Base-by-base conservation (phyloP, 2,329 filamentous ascomycete species). In the Periconia sp. region DNA sequence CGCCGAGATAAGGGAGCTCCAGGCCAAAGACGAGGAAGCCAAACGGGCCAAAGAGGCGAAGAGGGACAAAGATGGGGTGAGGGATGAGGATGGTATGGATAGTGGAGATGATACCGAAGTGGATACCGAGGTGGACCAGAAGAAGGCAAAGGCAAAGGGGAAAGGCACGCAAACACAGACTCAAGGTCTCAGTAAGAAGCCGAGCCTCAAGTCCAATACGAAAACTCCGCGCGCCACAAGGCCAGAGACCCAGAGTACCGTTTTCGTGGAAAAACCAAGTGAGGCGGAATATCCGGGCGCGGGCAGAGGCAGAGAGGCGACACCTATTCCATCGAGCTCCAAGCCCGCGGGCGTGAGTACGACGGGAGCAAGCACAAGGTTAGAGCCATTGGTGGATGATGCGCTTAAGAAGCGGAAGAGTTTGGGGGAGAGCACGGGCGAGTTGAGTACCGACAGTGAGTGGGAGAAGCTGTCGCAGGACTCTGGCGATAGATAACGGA, bases 401-500 rank as follows among this genome's bases (percentile, higher is more conserved):
- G 75, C 74, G 44, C 31, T 79, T 57, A 76, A 75, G 69, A 79
- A 79, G 68, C 73, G 77, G 54, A 73, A 66, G 64, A 77, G 71
- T 57, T 64, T 75, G 52, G 73, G 76, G 11, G 80, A 79, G 52
- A 80, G 80, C 49, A 80, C 69, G 10, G 81, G 80, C 11, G 82
- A 84, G 59, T 67, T 81, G 57, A 93, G 91, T 75, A 97, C 92
- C 5, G 93, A 97, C 77, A 93, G 93, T 68, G 93, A 97, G 76
- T 97, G 93, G 93, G 93, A 97, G 79, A 95, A 94, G 80, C 89
- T 97, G 19, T 89, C 89, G 73, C 78, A 76, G 55, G 73, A 69
- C 45, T 70, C 69, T n/a, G 69, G 59, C 23, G 70, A 71, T 19
- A 71, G 64, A 65, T 74, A 60, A 69, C n/a, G 53, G 61, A 69